Conservation (phyloP, 2,329 filamentous ascomycete species). For the Alternaria alternata region DNA sequence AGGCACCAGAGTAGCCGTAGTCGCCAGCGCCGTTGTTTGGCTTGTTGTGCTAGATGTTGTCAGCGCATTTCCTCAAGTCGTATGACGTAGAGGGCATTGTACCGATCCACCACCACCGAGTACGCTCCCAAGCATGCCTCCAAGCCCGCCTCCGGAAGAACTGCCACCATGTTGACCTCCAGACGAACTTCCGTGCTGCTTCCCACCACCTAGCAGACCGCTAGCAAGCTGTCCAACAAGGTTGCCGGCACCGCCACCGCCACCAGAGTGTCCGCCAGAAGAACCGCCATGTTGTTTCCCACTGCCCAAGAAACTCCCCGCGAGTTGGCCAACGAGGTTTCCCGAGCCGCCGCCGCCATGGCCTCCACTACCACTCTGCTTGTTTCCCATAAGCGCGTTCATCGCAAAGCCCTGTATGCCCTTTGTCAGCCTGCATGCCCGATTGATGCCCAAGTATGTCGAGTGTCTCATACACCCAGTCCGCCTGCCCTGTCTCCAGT, state of each 20-base stretch:
- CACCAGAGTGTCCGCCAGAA: slow-evolving; percentile 36
- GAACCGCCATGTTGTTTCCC: slow-evolving; percentile 38
- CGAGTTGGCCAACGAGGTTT: slow-evolving; percentile 63
- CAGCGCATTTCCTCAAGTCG: slow-evolving; percentile 4
- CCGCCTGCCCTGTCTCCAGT: slow-evolving; percentile 65
- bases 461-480: slow-evolving; percentile 64
- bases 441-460: slow-evolving; percentile 4
- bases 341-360: slow-evolving; percentile 45
- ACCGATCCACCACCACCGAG: slow-evolving; percentile 50
- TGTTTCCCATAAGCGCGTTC: slow-evolving; percentile 61
- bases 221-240: slow-evolving; percentile 65
- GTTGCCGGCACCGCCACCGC: slow-evolving; percentile 48
- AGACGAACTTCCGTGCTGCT: slow-evolving; percentile 53
- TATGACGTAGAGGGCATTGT: slow-evolving; percentile 22
- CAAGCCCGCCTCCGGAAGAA: slow-evolving; percentile 41
- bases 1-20: slow-evolving; percentile 65
- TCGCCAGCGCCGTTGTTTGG: slow-evolving; percentile 61
- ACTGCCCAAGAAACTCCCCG: slow-evolving; percentile 55
- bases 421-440: slow-evolving; percentile 32
- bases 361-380: slow-evolving; percentile 42
- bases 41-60: slow-evolving; percentile 38
- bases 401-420: slow-evolving; percentile 64
- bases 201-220: slow-evolving; percentile 51
- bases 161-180: slow-evolving; percentile 55
- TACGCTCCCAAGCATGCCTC: slow-evolving; percentile 43